These are phyloP conservation scores for Pichia sp. DNA, from an alignment of 1,139 yeast genomes.

Conservation along the genomic window DNA sequence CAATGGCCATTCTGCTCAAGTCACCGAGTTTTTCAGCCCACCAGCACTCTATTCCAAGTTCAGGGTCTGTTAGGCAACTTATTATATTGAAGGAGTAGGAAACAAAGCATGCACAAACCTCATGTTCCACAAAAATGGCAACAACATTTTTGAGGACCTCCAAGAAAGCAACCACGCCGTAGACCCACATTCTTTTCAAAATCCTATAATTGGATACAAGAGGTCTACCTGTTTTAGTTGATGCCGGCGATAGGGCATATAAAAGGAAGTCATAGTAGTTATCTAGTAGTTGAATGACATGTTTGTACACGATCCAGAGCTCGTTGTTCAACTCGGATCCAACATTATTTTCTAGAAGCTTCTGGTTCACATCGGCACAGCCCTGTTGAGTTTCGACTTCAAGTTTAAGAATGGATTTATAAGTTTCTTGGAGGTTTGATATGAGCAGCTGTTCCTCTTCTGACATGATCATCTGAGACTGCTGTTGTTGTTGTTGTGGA, in stretches of 20 bases:
- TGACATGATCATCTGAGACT: constrained; percentile 40
- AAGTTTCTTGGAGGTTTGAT: constrained; percentile 67
- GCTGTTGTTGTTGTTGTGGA: constrained; percentile 39
- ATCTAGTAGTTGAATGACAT: constrained; percentile 60
- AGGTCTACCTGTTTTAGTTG: constrained; percentile 69
- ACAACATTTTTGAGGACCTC: constrained; percentile 77
- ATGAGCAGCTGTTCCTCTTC: constrained; percentile 71
- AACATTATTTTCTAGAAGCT: constrained; percentile 46
- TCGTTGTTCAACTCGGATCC: constrained; percentile 57
- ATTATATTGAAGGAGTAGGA: constrained; percentile 34
- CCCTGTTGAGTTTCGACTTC: constrained; percentile 70
- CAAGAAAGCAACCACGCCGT: constrained; percentile 72
- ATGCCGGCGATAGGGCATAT: constrained; percentile 62
- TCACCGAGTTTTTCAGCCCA: constrained; percentile 76
- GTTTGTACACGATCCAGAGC: constrained; percentile 68
- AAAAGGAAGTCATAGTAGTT: constrained; percentile 67
- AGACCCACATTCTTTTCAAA: constrained; percentile 77
- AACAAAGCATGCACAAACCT: constrained; percentile 35
- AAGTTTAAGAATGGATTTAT: constrained; percentile 60
- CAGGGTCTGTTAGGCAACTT: constrained; percentile 33
- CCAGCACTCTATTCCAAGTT: constrained; percentile 54
- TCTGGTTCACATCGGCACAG: constrained; percentile 52
- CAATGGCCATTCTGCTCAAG: constrained; percentile 77
- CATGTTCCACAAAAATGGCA: constrained; percentile 36
- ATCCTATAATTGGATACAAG: constrained; percentile 72